Evolutionary conservation across 257 asterid genomes (phyloP).

Genomic region (Ilex aquifolium): DNA sequence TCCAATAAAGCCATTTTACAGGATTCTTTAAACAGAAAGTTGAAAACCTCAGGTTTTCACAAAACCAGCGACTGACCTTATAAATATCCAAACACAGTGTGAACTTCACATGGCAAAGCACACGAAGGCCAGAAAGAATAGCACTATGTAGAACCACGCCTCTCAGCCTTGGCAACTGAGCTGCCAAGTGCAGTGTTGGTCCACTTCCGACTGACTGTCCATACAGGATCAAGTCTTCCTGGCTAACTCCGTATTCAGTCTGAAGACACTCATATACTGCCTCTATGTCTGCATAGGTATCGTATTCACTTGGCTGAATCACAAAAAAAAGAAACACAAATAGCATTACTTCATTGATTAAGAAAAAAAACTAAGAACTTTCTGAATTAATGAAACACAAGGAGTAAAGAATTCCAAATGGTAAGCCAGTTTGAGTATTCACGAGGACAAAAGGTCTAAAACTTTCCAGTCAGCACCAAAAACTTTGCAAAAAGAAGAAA

Average conservation of each 20-base stretch:
- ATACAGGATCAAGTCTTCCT: conserved; percentile 81
- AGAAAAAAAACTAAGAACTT: background rate
- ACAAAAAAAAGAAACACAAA: conserved; percentile 2
- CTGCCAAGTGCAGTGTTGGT: conserved; percentile 93
- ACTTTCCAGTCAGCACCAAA: too few relatives aligned
- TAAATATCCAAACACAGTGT: conserved; percentile 87
- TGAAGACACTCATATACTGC: conserved; percentile 94
- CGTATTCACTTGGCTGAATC: conserved; percentile 82
- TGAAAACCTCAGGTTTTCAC: background rate
- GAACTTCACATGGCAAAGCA: conserved; percentile 88
- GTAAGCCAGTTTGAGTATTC: too few relatives aligned
- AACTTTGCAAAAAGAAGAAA: too few relatives aligned
- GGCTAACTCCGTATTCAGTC: conserved; percentile 85
- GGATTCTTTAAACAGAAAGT: background rate
- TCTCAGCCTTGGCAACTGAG: conserved; percentile 84
- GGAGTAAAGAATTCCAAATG: background rate
- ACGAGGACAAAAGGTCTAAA: too few relatives aligned
- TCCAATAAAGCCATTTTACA: too few relatives aligned
- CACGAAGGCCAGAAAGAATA: conserved; percentile 98
- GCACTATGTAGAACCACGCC: conserved; percentile 99
- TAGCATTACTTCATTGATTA: background rate
- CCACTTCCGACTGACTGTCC: conserved; percentile 99
- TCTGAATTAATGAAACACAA: background rate
- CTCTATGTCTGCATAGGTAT: conserved; percentile 95
- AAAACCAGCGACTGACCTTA: conserved; percentile 43